A percentile compares a stretch with the other conserved stretches of the same genome.
phyloP scores from a whole-genome alignment of 441 rosid species.

The Theobroma grandiflorum region DNA sequence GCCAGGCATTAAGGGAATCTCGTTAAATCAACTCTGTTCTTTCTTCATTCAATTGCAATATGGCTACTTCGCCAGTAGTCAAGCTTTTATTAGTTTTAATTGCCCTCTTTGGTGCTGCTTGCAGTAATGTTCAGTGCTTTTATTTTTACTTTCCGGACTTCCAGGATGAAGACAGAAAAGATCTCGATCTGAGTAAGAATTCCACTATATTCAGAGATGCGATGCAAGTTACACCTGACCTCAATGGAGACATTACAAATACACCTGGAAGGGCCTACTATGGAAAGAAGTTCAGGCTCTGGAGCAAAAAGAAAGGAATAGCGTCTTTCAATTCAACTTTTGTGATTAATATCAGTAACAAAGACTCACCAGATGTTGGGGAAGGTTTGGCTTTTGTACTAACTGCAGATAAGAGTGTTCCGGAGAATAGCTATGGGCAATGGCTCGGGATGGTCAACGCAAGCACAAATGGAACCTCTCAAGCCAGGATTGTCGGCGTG shows the following conservation, averaged over 20 bases:
- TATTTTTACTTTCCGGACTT: constrained; percentile 44
- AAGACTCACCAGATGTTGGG: constrained; percentile 47
- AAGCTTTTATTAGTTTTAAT: not conserved
- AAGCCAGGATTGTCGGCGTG: constrained; percentile 53
- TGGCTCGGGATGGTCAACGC: constrained; percentile 76
- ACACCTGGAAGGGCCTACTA: constrained; percentile 57
- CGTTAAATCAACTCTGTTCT: not conserved
- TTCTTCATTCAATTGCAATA: not conserved
- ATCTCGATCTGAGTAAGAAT: not conserved
- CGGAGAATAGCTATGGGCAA: constrained; percentile 53
- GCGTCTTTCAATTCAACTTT: constrained; percentile 67
- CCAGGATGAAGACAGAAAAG: not conserved
- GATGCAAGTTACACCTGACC: constrained; percentile 69
- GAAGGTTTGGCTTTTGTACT: constrained; percentile 80
- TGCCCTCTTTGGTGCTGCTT: not conserved
- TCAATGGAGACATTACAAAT: constrained; percentile 33
- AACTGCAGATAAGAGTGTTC: constrained; percentile 32
- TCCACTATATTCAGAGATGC: constrained; percentile 41
- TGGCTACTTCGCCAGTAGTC: not conserved
- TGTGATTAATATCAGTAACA: constrained; percentile 58
- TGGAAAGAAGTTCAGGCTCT: constrained; percentile 47
- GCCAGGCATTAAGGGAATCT: not conserved
- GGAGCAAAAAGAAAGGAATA: constrained; percentile 35
- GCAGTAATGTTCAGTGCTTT: constrained; percentile 20
- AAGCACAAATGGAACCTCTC: constrained; percentile 35